phyloP scores from a whole-genome alignment of 768 basidiomycete genomes.

The Asterophora lycoperdoides region DNA sequence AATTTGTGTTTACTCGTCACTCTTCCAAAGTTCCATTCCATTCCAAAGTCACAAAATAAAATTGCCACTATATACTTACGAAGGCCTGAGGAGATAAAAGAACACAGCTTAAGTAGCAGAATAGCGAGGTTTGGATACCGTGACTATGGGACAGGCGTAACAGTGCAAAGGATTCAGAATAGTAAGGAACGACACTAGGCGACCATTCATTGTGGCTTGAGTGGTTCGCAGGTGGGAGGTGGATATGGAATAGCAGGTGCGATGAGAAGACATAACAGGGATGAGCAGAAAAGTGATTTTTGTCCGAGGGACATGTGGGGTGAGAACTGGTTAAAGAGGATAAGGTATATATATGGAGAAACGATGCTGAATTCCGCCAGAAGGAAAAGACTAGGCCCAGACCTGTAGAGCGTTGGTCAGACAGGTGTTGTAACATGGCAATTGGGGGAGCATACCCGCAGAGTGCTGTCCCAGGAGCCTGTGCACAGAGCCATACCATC shows the following conservation, averaged over 20 bases:
- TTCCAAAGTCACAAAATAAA: conserved; percentile 22
- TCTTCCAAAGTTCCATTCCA: no score
- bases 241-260: conserved; percentile 45
- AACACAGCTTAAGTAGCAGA: conserved; percentile 30
- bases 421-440: background rate
- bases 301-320: conserved; percentile 14
- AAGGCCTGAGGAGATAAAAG: conserved; percentile 29
- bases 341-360: conserved; percentile 18
- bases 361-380: conserved; percentile 14
- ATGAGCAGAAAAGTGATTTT: conserved; percentile 17
- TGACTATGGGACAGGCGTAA: conserved; percentile 24
- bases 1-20: background rate
- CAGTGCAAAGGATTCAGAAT: conserved; percentile 35
- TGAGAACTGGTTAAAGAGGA: conserved; percentile 13
- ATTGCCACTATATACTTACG: conserved; percentile 51
- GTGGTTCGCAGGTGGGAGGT: conserved; percentile 55
- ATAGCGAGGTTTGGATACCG: conserved; percentile 22
- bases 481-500: conserved; percentile 99
- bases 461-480: conserved; percentile 96
- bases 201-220: conserved; percentile 34
- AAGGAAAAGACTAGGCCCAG: conserved; percentile 69
- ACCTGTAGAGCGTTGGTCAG: conserved; percentile 45
- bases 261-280: conserved; percentile 21
- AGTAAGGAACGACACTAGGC: conserved; percentile 65
- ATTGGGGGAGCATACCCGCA: conserved; percentile 61